Percentiles rank a stretch among this genome's conserved stretches.
phyloP scores from a whole-genome alignment of 768 basidiomycete species.

The Lentinula sp. region DNA sequence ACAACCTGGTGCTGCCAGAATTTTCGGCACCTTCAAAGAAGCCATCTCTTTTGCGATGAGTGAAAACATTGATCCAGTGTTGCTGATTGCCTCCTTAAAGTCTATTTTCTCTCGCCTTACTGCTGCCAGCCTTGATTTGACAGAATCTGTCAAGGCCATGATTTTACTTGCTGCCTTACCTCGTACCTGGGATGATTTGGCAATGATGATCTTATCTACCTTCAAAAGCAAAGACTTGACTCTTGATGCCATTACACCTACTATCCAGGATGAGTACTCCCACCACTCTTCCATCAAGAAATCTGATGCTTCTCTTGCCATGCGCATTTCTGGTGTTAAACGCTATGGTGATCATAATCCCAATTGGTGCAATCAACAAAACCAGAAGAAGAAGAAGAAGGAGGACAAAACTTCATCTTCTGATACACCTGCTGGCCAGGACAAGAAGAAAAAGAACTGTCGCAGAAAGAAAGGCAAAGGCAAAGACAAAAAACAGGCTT shows the following conservation, averaged over 20 bases:
- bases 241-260: background rate
- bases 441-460: background rate
- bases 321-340: background rate
- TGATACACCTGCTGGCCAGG: background rate
- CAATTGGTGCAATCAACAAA: background rate
- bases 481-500: background rate
- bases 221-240: background rate
- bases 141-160: background rate
- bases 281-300: background rate
- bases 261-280: background rate
- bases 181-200: background rate
- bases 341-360: background rate
- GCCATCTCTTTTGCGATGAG: background rate
- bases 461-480: background rate
- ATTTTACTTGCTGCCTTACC: background rate
- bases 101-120: background rate
- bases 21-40: background rate
- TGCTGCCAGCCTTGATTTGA: background rate
- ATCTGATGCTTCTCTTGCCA: background rate
- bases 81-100: background rate
- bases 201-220: too few relatives aligned
- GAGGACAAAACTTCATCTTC: background rate
- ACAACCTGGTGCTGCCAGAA: background rate
- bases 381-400: background rate
- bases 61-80: background rate